These are phyloP conservation scores for Mucor indicus DNA, from an alignment of 371 early-diverging fungal genomes.

Conservation along the genomic window DNA sequence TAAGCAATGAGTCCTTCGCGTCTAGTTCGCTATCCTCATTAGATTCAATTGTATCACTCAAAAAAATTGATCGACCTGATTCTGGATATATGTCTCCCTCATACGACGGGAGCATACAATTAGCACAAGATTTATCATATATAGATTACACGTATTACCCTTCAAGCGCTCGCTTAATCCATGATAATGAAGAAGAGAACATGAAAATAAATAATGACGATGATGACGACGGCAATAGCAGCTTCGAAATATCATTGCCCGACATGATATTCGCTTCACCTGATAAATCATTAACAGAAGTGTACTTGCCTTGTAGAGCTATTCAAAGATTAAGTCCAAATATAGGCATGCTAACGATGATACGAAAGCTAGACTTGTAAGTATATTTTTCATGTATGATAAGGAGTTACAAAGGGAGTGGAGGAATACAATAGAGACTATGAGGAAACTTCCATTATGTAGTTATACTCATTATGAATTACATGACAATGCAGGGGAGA, in stretches of 20 bases:
- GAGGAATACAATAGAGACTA: no score
- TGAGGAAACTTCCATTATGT: no score
- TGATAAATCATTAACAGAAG: slow-evolving; percentile 8
- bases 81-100: slow-evolving; percentile 8
- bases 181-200: not conserved
- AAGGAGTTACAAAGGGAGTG: no score
- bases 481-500: no score
- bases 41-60: no score
- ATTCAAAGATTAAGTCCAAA: slow-evolving; percentile 17
- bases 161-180: no score
- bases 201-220: not conserved
- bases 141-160: slow-evolving; percentile 16
- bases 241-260: slow-evolving; percentile 15
- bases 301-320: slow-evolving; percentile 8
- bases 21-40: no score
- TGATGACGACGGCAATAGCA: no score
- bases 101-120: not conserved
- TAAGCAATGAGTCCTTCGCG: no score
- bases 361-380: slow-evolving; percentile 26
- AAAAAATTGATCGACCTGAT: slow-evolving; percentile 5
- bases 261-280: slow-evolving; percentile 6
- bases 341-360: slow-evolving; percentile 20
- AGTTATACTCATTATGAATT: no score
- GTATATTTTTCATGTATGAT: no score
- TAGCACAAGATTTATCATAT: slow-evolving; percentile 13